These are phyloP conservation scores for Nicotiana paniculata DNA, from an alignment of 257 asterid genomes.

Conservation along the genomic window DNA sequence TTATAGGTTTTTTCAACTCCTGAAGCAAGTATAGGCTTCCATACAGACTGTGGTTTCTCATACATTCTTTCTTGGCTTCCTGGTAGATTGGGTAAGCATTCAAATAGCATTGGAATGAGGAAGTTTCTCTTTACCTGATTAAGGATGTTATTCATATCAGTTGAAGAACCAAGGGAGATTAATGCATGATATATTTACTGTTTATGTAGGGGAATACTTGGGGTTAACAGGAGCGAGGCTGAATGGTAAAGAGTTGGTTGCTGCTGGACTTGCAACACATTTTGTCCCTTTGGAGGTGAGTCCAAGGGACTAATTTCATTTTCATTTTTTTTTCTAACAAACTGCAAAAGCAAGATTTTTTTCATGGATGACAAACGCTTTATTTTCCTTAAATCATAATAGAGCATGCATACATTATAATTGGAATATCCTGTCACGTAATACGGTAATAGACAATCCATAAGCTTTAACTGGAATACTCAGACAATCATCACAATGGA, in stretches of 20 bases:
- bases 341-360: neutral
- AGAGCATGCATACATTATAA: neutral
- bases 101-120: neutral
- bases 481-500: neutral
- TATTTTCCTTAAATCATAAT: neutral
- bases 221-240: slow-evolving; percentile 89
- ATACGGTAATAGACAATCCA: no score
- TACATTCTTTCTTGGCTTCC: slow-evolving; percentile 74
- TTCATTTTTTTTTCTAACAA: neutral
- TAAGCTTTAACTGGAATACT: neutral
- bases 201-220: slow-evolving; percentile 66
- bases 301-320: neutral
- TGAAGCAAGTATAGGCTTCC: slow-evolving; percentile 92
- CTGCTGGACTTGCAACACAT: slow-evolving; percentile 87
- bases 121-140: no score
- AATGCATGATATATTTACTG: neutral
- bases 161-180: neutral
- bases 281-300: slow-evolving; percentile 81
- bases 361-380: neutral
- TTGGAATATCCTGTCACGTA: neutral
- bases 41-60: slow-evolving; percentile 92
- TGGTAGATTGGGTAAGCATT: slow-evolving; percentile 65
- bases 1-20: slow-evolving; percentile 86
- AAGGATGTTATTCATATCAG: neutral
- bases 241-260: slow-evolving; percentile 75